These are phyloP conservation scores for Papiliotrema flavescens DNA, from an alignment of 1,284 basidiomycete species.

Conservation along the genomic window DNA sequence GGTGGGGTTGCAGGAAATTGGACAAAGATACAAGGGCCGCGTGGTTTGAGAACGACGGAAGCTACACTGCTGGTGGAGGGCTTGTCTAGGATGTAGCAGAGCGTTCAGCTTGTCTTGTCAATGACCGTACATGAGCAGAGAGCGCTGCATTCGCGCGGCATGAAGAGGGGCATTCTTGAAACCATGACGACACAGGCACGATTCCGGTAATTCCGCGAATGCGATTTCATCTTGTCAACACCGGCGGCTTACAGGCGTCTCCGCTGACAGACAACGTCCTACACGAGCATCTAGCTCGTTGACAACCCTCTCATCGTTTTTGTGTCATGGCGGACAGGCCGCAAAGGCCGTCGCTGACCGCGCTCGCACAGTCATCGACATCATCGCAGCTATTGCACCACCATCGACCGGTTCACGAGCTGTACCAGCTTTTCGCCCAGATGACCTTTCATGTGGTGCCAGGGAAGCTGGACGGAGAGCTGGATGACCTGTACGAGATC, in stretches of 20 bases:
- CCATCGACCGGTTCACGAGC: slow-evolving; percentile 4
- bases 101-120: no score
- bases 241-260: no score
- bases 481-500: slow-evolving; percentile 43
- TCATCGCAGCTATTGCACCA: slow-evolving; percentile 12
- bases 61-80: no score
- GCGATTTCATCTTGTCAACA: neutral
- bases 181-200: neutral
- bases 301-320: neutral
- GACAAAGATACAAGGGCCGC: no score
- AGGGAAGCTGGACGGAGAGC: slow-evolving; percentile 45
- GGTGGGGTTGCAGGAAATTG: no score
- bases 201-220: neutral
- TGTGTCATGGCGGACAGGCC: neutral
- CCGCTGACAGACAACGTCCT: no score
- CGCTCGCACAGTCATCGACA: slow-evolving; percentile 7
- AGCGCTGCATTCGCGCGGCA: no score
- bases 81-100: no score
- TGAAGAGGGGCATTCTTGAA: no score
- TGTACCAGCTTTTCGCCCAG: slow-evolving; percentile 38
- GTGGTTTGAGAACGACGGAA: no score
- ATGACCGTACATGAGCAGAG: no score
- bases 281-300: neutral
- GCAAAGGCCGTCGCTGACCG: neutral
- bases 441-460: slow-evolving; percentile 41